A percentile compares a stretch with the other conserved stretches of the same genome.
phyloP scores from a whole-genome alignment of 2,329 filamentous ascomycete species.

The Hymenoscyphus fructigenus region DNA sequence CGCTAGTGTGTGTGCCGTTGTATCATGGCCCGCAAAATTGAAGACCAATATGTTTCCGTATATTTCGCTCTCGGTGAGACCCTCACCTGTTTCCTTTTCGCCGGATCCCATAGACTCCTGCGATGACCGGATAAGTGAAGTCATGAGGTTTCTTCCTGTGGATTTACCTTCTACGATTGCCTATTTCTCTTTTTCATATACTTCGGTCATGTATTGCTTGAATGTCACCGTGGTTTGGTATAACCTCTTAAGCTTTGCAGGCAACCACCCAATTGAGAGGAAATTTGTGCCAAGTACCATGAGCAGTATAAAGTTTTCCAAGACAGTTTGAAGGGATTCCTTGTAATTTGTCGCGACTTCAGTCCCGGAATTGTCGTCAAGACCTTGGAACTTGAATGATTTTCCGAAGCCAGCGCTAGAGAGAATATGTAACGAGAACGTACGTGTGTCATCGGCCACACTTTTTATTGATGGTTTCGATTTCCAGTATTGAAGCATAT shows the following conservation, averaged over 20 bases:
- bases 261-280: not conserved
- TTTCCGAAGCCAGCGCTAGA: not conserved
- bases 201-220: constrained; percentile 5
- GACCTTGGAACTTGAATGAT: not conserved
- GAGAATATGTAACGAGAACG: not conserved
- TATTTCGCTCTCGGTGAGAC: constrained; percentile 36
- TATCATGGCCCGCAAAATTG: constrained; percentile 73
- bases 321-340: not conserved
- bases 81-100: not conserved
- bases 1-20: constrained; percentile 70
- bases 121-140: constrained; percentile 3
- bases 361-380: not conserved
- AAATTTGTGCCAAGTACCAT: not conserved
- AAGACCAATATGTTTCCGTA: constrained; percentile 68
- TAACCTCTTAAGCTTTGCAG: not conserved
- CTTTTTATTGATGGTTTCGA: not conserved
- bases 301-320: constrained; percentile 5
- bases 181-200: constrained; percentile 4
- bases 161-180: not conserved
- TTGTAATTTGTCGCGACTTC: not conserved
- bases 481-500: not conserved
- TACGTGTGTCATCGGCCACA: not conserved
- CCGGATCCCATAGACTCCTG: not conserved
- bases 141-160: constrained; percentile 5
- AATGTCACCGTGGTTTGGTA: constrained; percentile 3